Base-by-base conservation (phyloP, 2,329 filamentous ascomycete species). In the Ophiostoma populinum region DNA sequence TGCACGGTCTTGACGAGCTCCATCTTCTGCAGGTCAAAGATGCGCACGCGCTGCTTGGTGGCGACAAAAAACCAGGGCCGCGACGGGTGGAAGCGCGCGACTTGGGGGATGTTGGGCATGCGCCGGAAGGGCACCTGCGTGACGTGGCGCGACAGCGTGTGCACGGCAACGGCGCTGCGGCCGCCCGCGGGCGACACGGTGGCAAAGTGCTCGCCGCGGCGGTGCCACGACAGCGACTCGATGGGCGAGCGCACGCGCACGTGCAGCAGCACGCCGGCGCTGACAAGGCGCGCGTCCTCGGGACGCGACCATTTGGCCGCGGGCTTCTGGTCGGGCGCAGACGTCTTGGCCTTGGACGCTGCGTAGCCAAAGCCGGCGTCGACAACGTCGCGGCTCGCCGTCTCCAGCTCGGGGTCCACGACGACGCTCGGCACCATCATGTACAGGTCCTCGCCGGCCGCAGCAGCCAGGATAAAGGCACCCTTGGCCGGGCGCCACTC, bases 51-150 rank as follows among this genome's bases (percentile, higher is more conserved):
- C 47, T 87, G 80, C 55, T 93, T 85, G 9, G 92, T 95, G 3
- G 90, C 90, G 37, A 98, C 82, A 51, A 95, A 95, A 61, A 98
- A 86, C 33, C 93, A 73, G 0, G 90, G 86, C 45, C 85, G 78
- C 26, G 77, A 81, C 2, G 90, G 90, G 55, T 98, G 92, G 67
- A 98, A 98, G 46, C 86, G 82, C 5, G 85, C 86, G 1, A 80
- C 79, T 56, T 95, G 87, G 2, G 86, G 68, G 37, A 80, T 65
- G 32, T 78, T 82, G 32, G 83, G 75, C 20, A 71, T 55, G 36
- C 65, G 67, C 41, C 82, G 79, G 72, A 98, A 95, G 18, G 90
- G 92, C 44, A 90, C 76, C 55, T 98, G 90, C 3, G 85, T 94
- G 30, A 87, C 69, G 57, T 98, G 90, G 55, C 92, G 93, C 38